Base-by-base conservation (phyloP, 2,329 filamentous ascomycete species). In the Colletotrichum musicola region DNA sequence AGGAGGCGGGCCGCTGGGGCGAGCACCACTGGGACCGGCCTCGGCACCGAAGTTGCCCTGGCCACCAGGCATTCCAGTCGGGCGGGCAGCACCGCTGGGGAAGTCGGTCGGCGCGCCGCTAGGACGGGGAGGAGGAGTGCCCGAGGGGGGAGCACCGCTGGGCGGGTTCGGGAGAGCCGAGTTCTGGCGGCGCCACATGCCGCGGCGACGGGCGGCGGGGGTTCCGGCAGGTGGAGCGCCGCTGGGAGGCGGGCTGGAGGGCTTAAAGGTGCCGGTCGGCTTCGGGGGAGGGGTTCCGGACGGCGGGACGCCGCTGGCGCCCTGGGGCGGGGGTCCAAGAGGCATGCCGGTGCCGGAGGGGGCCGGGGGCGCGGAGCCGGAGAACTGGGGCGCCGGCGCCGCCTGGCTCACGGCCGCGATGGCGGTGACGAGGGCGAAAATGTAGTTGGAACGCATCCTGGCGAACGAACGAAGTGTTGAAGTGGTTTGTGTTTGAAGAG, bases 391-490 rank as follows among this genome's bases (percentile, higher is more conserved):
- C 56, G 63, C 63, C 63, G 63, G 63, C 50, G 63, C 63, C 63
- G 63, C 63, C 22, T 53, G 50, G 57, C 63, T 60, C 42, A 61
- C 61, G 49, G 63, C 63, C 63, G 56, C 63, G 47, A 66, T 66
- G 49, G 63, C 57, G 49, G 63, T 55, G 20, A 66, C 57, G 30
- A 66, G 63, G 42, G 56, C 57, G 50, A 66, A 66, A 61, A 66
- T 61, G 56, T 53, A 49, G 63, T 66, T 66, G 38, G 56, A 66
- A 66, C 56, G 63, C 56, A 66, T 66, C 49, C 49, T 66, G 63
- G 49, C 56, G 57, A 66, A 40, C 50, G 18, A 64, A 50, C 20
- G 50, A 66, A 61, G 50, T 40, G 50, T 40, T 14, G 16, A 49
- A 50, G 42, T 30, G 18, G 42, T 35, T 35, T 12, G 7, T 18